Conservation (phyloP, 2,329 filamentous ascomycete species). For the Hysterium pulicare region DNA sequence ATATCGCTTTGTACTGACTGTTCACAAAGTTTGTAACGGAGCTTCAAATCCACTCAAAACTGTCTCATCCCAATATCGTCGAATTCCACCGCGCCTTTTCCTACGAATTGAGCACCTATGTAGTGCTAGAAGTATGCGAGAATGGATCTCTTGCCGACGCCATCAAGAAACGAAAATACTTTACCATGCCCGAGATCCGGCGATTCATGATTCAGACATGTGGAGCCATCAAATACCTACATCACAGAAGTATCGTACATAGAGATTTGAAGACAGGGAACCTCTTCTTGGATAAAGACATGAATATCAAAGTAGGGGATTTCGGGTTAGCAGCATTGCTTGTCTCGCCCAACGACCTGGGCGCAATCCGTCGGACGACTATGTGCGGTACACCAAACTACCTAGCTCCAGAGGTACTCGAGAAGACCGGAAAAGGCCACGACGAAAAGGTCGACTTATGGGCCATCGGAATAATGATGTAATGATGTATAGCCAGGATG, state of each 20-base stretch:
- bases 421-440: conserved; percentile 90
- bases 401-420: conserved; percentile 92
- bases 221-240: conserved; percentile 97
- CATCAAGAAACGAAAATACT: conserved; percentile 84
- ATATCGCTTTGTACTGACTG: conserved; percentile 51
- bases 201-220: conserved; percentile 93
- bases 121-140: conserved; percentile 88
- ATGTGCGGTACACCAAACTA: conserved; percentile 98
- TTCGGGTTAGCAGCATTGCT: conserved; percentile 92
- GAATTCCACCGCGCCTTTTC: conserved; percentile 93
- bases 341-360: conserved; percentile 86
- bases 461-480: conserved; percentile 97
- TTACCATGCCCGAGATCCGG: conserved; percentile 91
- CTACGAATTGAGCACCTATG: conserved; percentile 83
- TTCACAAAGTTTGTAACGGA: conserved; percentile 66
- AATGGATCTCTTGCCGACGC: conserved; percentile 98
- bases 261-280: conserved; percentile 98
- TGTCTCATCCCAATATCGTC: conserved; percentile 93
- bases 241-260: conserved; percentile 92
- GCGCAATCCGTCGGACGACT: conserved; percentile 75
- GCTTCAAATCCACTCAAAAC: conserved; percentile 96
- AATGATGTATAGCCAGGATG: conserved; percentile 30
- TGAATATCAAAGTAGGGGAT: conserved; percentile 98
- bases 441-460: conserved; percentile 98
- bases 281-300: conserved; percentile 86